A percentile compares a stretch with the other conserved stretches of the same genome.
phyloP scores from a whole-genome alignment of 345 rosid species.

The Erodium maritimum region DNA sequence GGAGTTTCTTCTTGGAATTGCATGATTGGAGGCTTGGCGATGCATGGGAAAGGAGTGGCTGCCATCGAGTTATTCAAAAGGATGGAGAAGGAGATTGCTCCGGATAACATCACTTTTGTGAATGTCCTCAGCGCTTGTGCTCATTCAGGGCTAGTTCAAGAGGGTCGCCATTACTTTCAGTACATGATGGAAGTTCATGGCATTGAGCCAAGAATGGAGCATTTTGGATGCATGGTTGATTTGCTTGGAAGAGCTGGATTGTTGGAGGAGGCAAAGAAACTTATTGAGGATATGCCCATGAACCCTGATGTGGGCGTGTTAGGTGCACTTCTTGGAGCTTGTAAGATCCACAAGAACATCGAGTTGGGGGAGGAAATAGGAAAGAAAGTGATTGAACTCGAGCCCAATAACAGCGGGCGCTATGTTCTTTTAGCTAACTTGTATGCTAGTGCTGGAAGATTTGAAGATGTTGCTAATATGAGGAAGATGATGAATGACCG shows the following conservation, averaged over 20 bases:
- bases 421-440: conserved; percentile 32
- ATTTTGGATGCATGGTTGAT: conserved; percentile 35
- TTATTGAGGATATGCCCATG: conserved; percentile 24
- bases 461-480: conserved; percentile 25
- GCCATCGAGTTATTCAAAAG: conserved; percentile 26
- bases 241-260: conserved; percentile 33
- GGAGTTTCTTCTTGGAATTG: conserved; percentile 29
- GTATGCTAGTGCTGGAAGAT: conserved; percentile 27
- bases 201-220: conserved; percentile 20
- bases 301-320: conserved; percentile 22
- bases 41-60: conserved; percentile 26
- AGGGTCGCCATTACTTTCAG: conserved; percentile 19
- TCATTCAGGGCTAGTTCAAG: conserved; percentile 31
- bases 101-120: conserved; percentile 28
- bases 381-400: conserved; percentile 25
- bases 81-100: conserved; percentile 23
- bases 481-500: conserved; percentile 35
- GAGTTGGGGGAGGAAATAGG: conserved; percentile 34
- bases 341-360: conserved; percentile 21
- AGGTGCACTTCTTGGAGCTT: conserved; percentile 35
- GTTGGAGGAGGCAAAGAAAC: conserved; percentile 26
- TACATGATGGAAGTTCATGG: conserved; percentile 22
- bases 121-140: conserved; percentile 32
- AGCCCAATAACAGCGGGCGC: conserved; percentile 33
- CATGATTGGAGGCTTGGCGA: conserved; percentile 36